Evolutionary conservation across 257 asterid species (phyloP).

Genomic region (Lantana camara): DNA sequence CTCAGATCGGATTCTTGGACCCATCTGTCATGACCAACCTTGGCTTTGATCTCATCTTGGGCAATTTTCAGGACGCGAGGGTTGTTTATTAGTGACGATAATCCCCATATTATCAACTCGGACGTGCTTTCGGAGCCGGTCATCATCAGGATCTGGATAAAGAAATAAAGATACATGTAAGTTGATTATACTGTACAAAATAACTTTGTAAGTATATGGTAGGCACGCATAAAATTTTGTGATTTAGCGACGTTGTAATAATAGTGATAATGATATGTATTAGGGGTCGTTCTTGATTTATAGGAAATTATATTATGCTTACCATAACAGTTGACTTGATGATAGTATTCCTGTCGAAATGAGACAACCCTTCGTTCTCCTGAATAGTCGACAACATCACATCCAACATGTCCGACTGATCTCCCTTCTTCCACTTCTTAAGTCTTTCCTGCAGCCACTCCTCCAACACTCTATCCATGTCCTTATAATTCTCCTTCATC

Average conservation of each 20-base stretch:
- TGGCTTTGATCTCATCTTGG: slow-evolving; percentile 44
- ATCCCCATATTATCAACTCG: slow-evolving; percentile 54
- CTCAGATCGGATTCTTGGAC: slow-evolving; percentile 58
- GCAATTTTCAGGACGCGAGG: slow-evolving; percentile 24
- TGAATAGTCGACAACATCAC: slow-evolving; percentile 47
- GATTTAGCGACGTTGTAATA: no score
- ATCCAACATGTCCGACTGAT: slow-evolving; percentile 46
- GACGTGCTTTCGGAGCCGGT: slow-evolving; percentile 64
- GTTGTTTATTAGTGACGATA: slow-evolving; percentile 52
- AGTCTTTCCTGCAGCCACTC: slow-evolving; percentile 52
- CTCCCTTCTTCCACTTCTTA: slow-evolving; percentile 19
- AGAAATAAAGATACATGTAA: neutral
- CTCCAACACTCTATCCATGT: slow-evolving; percentile 42
- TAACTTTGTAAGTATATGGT: no score
- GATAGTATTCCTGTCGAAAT: slow-evolving; percentile 37
- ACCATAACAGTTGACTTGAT: slow-evolving; percentile 63
- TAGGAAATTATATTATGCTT: no score
- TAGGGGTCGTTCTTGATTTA: no score
- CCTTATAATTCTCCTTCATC: slow-evolving; percentile 43
- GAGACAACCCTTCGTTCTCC: slow-evolving; percentile 29
- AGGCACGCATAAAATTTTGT: no score
- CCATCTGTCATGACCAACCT: slow-evolving; percentile 41
- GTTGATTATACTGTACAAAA: no score
- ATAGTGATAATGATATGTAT: no score
- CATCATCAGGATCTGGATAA: slow-evolving; percentile 45